Base-by-base conservation (phyloP, 2,329 filamentous ascomycete species). In the Alternaria burnsii region DNA sequence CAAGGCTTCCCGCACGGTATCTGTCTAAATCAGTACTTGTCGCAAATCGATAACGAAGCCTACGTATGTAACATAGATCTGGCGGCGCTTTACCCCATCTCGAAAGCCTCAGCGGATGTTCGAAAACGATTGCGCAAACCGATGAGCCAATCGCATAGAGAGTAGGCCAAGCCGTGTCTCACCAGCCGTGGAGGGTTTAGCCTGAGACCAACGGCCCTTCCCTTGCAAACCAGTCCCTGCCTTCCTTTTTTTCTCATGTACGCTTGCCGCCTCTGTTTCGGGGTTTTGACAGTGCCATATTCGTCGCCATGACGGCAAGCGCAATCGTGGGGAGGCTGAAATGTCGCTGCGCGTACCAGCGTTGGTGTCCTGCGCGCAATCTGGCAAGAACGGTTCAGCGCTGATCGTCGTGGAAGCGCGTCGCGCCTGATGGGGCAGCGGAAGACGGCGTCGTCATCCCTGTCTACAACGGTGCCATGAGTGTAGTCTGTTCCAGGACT, bases 41-140 rank as follows among this genome's bases (percentile, higher is more conserved):
- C 57, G 60, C 52, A 60, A 55, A 59, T 57, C 47, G 57, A 61
- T 52, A 61, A 58, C 58, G 46, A 61, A 36, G 58, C 42, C 58
- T 52, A 53, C 41, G 58, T 60, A 57, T 57, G 58, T 56, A 60
- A 51, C 58, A 55, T 20, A 56, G 58, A 60, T 57, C 58, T 52
- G 58, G 58, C 58, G 58, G 58, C 58, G 54, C 58, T 53, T 61
- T 61, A 48, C 42, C 58, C 54, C 58, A 61, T 61, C 58, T 58
- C 47, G 58, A 61, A 57, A 58, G 53, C 54, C 58, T 52, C 54
- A 47, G 58, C 36, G 58, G 53, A 61, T 58, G 54, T 58, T 61
- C 42, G 55, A 41, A 61, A 52, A 61, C 54, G 47, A 61, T 61
- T 61, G 58, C 58, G 58, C 58, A 61, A 61, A 58, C 47, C 36